A percentile compares a stretch with the other conserved stretches of the same genome.
These are phyloP conservation scores for Bruguiera parviflora DNA, from an alignment of 345 rosid genomes.

Conservation along the genomic window DNA sequence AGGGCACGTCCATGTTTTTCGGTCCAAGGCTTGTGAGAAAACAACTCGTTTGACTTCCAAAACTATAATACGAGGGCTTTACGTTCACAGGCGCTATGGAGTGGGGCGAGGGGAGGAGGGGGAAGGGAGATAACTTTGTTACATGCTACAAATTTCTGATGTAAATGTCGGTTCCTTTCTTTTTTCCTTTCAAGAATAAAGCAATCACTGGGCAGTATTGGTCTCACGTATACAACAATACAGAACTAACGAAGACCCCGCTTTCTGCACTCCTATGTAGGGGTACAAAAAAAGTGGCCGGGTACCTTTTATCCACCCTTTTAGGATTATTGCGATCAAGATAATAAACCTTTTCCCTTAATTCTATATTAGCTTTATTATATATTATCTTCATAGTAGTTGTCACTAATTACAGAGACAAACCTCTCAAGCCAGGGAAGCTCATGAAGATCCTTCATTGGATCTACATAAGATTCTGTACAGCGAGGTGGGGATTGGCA, in stretches of 20 bases:
- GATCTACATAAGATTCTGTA: slow-evolving; percentile 81
- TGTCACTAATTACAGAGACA: slow-evolving; percentile 92
- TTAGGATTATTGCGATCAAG: slow-evolving; percentile 10
- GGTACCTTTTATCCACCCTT: slow-evolving; percentile 33
- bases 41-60: no score
- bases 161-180: slow-evolving; percentile 9
- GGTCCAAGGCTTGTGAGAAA: no score
- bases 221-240: slow-evolving; percentile 12
- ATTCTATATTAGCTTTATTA: slow-evolving; percentile 40
- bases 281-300: slow-evolving; percentile 43
- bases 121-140: slow-evolving; percentile 1
- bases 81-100: no score
- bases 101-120: no score
- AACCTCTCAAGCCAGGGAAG: slow-evolving; percentile 99
- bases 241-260: slow-evolving; percentile 12
- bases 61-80: no score
- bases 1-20: no score
- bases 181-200: slow-evolving; percentile 32
- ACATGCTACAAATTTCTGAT: slow-evolving; percentile 21
- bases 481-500: slow-evolving; percentile 90
- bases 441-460: slow-evolving; percentile 91
- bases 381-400: slow-evolving; percentile 72
- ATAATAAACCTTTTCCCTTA: slow-evolving; percentile 18
- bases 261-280: slow-evolving; percentile 21
- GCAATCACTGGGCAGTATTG: slow-evolving; percentile 12